Base-by-base conservation (phyloP, 108 stramenopile species). In the Hondaea fermentalgiana region DNA sequence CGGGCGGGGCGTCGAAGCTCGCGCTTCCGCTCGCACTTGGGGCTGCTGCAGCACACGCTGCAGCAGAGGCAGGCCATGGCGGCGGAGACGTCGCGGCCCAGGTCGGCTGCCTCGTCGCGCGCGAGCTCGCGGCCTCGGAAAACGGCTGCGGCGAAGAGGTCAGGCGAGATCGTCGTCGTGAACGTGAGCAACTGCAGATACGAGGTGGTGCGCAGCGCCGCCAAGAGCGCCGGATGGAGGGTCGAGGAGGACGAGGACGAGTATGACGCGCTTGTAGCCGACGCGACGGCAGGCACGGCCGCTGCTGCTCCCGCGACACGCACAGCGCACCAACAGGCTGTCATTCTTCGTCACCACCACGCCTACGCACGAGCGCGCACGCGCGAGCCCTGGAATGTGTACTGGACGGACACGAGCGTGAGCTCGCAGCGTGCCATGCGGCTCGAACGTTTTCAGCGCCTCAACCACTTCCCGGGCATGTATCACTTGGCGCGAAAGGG, bases 391-490 rank as follows among this genome's bases (percentile, higher is more conserved):
- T 89, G 87, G 87, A 57, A 87, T 25, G 45, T 89, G 72, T 21
- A 35, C 25, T 89, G 89, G 89, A 55, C 57, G 42, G 89, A 89
- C 83, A 87, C 21, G 28, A 69, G 43, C 58, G 87, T 89, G 28
- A 51, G 35, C 19, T 19, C 89, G n/a, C 72, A 89, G 45, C 51
- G 87, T 3, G 72, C 45, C 21, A 55, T 89, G 58, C 89, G 87
- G 10, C 58, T 83, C 35, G n/a, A 72, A 49, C 69, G 47, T 5
- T 87, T 42, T 35, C 71, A 89, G 4, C 16, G 58, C 17, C 92
- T 95, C 47, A 97, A 97, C 76, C 96, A 97, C 90, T 97, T 97
- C 60, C 95, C 96, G 44, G 96, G 96, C 2, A 97, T 97, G 96
- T 88, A 91, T 5, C 94, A 95, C 72, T 93, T 97, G 5, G 94